These are phyloP conservation scores for Talaromyces thailandensis DNA, from an alignment of 495 filamentous ascomycete species.

Conservation along the genomic window DNA sequence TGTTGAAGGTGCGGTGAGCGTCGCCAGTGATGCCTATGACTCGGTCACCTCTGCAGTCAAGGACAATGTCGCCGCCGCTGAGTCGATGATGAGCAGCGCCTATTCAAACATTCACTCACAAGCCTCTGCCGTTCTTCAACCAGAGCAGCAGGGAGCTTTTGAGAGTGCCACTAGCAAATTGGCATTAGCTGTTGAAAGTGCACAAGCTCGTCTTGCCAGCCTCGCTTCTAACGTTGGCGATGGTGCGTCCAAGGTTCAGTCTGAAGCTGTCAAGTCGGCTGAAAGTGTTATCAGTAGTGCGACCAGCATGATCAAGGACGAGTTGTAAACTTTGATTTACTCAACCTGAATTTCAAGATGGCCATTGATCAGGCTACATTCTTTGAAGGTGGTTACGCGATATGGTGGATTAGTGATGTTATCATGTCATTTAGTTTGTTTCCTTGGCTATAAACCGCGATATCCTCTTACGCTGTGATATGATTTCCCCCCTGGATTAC, in stretches of 20 bases:
- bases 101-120: conserved; percentile 11
- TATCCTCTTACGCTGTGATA: background rate
- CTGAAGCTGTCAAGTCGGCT: conserved; percentile 37
- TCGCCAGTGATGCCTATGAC: conserved; percentile 21
- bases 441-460: background rate
- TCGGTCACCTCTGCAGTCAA: conserved; percentile 17
- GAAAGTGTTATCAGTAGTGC: conserved; percentile 30
- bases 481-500: background rate
- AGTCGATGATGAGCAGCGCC: conserved; percentile 13
- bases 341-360: background rate
- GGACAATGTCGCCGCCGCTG: conserved; percentile 24
- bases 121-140: conserved; percentile 30
- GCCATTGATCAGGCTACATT: conserved; percentile 5
- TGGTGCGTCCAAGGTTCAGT: conserved; percentile 23
- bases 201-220: conserved; percentile 35
- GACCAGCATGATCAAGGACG: conserved; percentile 42
- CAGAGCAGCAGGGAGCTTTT: conserved; percentile 42
- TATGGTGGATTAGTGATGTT: background rate
- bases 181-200: conserved; percentile 36
- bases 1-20: conserved; percentile 22
- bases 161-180: conserved; percentile 45
- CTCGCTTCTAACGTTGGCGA: conserved; percentile 30
- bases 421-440: conserved; percentile 6
- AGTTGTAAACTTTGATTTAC: conserved; percentile 37
- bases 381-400: background rate